phyloP scores from a whole-genome alignment of 345 rosid species.

The Populus nigra region DNA sequence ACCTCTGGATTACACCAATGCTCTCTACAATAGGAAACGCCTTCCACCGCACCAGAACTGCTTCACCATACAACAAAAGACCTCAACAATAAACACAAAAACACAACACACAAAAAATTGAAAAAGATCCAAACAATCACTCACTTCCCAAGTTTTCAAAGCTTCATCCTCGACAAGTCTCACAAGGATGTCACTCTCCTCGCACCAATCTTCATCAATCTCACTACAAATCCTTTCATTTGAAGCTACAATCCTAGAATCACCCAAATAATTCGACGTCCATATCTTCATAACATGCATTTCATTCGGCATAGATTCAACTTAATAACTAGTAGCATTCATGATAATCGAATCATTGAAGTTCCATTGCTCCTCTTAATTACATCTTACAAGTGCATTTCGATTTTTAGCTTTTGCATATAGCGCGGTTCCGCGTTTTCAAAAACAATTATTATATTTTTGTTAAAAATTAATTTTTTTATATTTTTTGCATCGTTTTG shows the following conservation, averaged over 20 bases:
- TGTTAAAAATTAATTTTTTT: no score
- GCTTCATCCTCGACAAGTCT: background rate
- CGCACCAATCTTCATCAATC: no score
- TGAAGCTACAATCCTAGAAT: background rate
- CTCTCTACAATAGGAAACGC: background rate
- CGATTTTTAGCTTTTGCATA: background rate
- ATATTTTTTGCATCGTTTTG: no score
- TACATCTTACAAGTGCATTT: background rate
- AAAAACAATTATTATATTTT: no score
- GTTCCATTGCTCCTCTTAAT: no score
- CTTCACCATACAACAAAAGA: background rate
- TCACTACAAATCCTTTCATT: background rate
- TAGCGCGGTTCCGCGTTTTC: no score
- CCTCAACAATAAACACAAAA: background rate
- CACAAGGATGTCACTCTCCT: background rate
- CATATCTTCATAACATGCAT: background rate
- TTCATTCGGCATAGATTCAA: no score
- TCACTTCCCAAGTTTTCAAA: background rate
- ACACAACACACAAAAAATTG: background rate
- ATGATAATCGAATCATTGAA: no score
- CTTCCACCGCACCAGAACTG: background rate
- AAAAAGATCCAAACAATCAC: no score
- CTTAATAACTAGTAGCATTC: no score
- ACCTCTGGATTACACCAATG: background rate
- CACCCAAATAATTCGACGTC: background rate